Conservation (phyloP, 352 stramenopile species). For the Ophiocytium majus region DNA sequence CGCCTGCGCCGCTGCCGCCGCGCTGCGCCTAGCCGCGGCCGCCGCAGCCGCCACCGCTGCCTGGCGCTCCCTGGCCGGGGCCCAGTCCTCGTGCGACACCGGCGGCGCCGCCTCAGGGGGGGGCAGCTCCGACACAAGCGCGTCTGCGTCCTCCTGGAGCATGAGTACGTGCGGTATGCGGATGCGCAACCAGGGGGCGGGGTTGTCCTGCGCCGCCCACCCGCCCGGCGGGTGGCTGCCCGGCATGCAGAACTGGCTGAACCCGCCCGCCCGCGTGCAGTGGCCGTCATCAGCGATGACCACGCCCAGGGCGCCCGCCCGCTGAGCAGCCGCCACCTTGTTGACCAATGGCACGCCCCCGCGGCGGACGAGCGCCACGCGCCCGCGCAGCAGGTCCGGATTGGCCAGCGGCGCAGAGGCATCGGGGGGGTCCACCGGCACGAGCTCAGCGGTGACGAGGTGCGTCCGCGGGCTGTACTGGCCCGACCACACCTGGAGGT, state of each 20-base stretch:
- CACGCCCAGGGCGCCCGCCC: constrained; percentile 45
- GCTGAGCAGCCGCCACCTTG: constrained; percentile 49
- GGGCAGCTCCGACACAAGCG: not conserved
- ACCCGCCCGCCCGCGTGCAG: constrained; percentile 25
- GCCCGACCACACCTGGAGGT: constrained; percentile 42
- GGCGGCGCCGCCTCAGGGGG: too few relatives aligned
- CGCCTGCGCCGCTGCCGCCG: too few relatives aligned
- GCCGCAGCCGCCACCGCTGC: too few relatives aligned
- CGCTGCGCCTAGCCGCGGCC: too few relatives aligned
- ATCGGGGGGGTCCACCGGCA: constrained; percentile 34
- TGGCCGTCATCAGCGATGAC: constrained; percentile 43
- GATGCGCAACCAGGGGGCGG: constrained; percentile 32
- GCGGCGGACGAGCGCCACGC: constrained; percentile 39
- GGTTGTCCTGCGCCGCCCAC: constrained; percentile 41
- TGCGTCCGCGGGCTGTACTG: constrained; percentile 41
- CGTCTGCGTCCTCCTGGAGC: constrained; percentile 26
- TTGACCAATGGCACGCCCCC: constrained; percentile 37
- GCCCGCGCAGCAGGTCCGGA: constrained; percentile 24
- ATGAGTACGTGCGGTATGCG: constrained; percentile 47
- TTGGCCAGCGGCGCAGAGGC: constrained; percentile 33
- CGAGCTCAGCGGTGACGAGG: constrained; percentile 44
- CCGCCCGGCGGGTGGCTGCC: constrained; percentile 39
- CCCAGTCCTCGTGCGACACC: too few relatives aligned
- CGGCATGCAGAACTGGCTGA: constrained; percentile 50
- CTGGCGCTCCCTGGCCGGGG: too few relatives aligned